These are phyloP conservation scores for Botrytis elliptica DNA, from an alignment of 2,329 filamentous ascomycete species.

Conservation along the genomic window DNA sequence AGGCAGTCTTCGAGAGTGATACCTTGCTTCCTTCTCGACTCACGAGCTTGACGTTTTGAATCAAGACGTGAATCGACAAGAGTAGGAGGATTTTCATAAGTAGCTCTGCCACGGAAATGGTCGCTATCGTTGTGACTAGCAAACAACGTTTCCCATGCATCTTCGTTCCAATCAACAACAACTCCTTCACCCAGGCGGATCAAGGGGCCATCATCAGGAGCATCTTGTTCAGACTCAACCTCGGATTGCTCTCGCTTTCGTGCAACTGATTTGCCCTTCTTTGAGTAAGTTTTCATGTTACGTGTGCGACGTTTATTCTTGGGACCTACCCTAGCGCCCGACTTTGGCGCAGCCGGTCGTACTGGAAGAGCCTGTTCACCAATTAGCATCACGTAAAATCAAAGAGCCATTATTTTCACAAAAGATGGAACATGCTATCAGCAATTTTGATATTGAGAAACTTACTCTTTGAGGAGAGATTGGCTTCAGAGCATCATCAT, in stretches of 20 bases:
- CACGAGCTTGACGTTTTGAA: constrained; percentile 61
- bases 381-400: constrained; percentile 27
- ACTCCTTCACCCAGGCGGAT: constrained; percentile 81
- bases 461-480: constrained; percentile 11
- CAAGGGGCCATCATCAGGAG: constrained; percentile 57
- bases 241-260: constrained; percentile 25
- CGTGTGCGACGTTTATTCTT: constrained; percentile 33
- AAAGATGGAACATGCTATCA: background rate
- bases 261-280: constrained; percentile 39
- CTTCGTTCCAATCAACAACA: constrained; percentile 78
- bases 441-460: background rate
- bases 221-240: constrained; percentile 28
- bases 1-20: constrained; percentile 87
- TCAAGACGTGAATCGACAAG: constrained; percentile 64
- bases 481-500: constrained; percentile 41
- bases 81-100: constrained; percentile 48
- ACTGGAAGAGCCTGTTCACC: constrained; percentile 38
- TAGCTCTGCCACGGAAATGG: constrained; percentile 54
- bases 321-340: constrained; percentile 37
- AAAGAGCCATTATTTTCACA: background rate
- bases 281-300: constrained; percentile 42
- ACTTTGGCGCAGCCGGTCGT: constrained; percentile 32
- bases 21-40: constrained; percentile 67
- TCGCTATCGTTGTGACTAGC: constrained; percentile 32
- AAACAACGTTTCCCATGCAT: constrained; percentile 72